Percentiles rank a stretch among this genome's conserved stretches.
These are phyloP conservation scores for Stylosanthes scabra DNA, from an alignment of 331 rosid species.

Conservation along the genomic window DNA sequence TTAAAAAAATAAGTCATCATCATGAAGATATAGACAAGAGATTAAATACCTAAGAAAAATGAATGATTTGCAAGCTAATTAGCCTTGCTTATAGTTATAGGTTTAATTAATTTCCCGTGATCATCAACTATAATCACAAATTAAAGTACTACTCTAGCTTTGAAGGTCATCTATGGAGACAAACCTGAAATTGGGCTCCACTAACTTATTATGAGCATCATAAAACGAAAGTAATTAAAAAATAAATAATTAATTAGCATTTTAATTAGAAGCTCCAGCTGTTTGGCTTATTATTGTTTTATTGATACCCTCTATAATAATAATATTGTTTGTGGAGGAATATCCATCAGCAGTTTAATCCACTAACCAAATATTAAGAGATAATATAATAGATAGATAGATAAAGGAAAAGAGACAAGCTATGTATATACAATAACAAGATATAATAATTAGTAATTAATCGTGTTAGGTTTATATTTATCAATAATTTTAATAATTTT, in stretches of 20 bases:
- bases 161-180: slow-evolving; percentile 4
- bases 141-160: neutral
- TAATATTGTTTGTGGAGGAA: neutral
- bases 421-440: too few relatives aligned
- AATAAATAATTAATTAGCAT: too few relatives aligned
- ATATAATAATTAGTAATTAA: too few relatives aligned
- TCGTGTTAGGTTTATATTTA: too few relatives aligned
- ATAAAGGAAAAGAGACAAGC: too few relatives aligned
- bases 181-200: neutral
- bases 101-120: neutral
- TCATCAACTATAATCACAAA: slow-evolving; percentile 1
- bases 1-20: neutral
- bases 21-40: neutral
- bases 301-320: too few relatives aligned
- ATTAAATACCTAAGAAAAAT: slow-evolving; percentile 16
- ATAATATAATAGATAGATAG: too few relatives aligned
- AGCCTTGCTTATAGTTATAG: slow-evolving; percentile 1
- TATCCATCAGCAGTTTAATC: neutral
- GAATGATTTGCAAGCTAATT: neutral
- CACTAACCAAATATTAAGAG: slow-evolving; percentile 12
- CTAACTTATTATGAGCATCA: slow-evolving; percentile 17
- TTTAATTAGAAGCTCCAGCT: too few relatives aligned
- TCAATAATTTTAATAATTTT: too few relatives aligned
- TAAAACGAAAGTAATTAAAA: too few relatives aligned
- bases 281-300: neutral